Conservation (phyloP, 768 basidiomycete genomes). For the Boletellus emodensis region DNA sequence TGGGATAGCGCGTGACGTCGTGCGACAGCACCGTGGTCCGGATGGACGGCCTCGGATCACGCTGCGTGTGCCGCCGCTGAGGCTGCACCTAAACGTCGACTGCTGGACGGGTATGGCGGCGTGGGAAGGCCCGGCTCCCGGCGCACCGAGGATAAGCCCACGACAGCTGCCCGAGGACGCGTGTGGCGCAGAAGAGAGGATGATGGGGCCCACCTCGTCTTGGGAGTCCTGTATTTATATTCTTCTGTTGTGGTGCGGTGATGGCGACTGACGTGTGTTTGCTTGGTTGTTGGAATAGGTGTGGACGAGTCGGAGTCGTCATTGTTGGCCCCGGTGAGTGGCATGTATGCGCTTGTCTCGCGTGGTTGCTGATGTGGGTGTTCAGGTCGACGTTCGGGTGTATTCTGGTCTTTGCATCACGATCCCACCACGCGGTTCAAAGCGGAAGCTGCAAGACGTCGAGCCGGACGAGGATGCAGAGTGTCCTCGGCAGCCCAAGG, state of each 20-base stretch:
- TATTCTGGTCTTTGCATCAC: constrained; percentile 25
- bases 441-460: constrained; percentile 22
- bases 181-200: constrained; percentile 14
- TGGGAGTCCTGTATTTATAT: constrained; percentile 14
- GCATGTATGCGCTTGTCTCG: neutral
- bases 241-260: neutral
- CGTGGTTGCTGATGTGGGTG: neutral
- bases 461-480: constrained; percentile 1
- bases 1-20: neutral
- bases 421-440: constrained; percentile 16
- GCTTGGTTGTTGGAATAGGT: constrained; percentile 5
- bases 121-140: constrained; percentile 6
- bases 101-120: neutral
- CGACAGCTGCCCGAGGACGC: constrained; percentile 26
- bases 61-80: constrained; percentile 12
- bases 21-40: neutral
- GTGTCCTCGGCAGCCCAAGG: constrained; percentile 18
- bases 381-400: constrained; percentile 1
- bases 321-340: constrained; percentile 19
- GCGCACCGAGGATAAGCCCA: constrained; percentile 25
- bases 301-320: constrained; percentile 2
- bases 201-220: neutral
- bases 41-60: constrained; percentile 2
- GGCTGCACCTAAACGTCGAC: constrained; percentile 3
- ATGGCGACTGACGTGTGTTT: neutral